phyloP scores from a whole-genome alignment of 495 filamentous ascomycete species.

The Penicillium salamii region DNA sequence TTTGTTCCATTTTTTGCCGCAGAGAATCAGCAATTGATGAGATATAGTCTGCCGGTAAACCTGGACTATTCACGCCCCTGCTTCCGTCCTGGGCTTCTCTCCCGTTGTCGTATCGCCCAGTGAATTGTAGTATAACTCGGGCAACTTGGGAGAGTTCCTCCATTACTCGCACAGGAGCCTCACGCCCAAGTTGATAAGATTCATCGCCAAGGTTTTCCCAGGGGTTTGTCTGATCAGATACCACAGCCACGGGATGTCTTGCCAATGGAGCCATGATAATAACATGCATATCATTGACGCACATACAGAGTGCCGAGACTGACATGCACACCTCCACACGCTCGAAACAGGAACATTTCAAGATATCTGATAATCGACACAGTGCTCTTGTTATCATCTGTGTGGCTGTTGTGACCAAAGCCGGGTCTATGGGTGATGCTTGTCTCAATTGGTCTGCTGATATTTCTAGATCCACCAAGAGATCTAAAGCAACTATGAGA shows the following conservation, averaged over 20 bases:
- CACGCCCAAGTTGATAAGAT: not conserved
- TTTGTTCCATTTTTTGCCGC: not conserved
- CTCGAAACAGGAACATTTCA: conserved; percentile 16
- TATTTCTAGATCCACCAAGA: conserved; percentile 5
- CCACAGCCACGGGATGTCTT: not conserved
- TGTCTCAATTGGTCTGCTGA: not conserved
- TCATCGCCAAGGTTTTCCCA: not conserved
- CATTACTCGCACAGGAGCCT: conserved; percentile 4
- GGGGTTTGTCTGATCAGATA: not conserved
- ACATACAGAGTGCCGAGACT: conserved; percentile 12
- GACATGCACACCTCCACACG: conserved; percentile 11
- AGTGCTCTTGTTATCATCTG: not conserved
- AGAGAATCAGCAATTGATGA: not conserved
- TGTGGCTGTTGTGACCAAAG: not conserved
- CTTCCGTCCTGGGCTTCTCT: not conserved
- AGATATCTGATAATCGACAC: conserved; percentile 10
- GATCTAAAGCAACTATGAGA: not conserved
- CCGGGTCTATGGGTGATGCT: not conserved
- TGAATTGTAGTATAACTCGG: conserved; percentile 14
- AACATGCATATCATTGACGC: conserved; percentile 14
- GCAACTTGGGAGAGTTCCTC: conserved; percentile 16
- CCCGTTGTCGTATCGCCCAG: conserved; percentile 9
- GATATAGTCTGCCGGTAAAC: not conserved
- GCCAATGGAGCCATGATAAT: not conserved
- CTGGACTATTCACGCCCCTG: not conserved